Evolutionary conservation across 2,329 filamentous ascomycete genomes (phyloP), one percentile per base, ranked within the genome.

Genomic region (Colletotrichum brevisporum): DNA sequence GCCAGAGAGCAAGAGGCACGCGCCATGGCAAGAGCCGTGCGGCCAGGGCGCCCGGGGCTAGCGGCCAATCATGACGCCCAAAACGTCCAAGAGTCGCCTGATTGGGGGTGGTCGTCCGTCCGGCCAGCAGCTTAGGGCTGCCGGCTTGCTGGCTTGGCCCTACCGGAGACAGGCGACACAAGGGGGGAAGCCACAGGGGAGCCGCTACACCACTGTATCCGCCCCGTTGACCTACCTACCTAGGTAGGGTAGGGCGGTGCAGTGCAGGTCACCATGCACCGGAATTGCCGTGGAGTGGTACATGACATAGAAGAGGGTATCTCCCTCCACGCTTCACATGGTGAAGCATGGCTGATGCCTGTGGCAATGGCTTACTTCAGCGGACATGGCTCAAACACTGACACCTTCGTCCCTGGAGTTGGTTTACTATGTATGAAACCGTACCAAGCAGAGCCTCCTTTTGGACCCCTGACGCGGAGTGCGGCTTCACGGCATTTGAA

Each of bases 101-200:
- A 70, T 70, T 68, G 47, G 67, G 67, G 52, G 56, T 58, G 66
- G 62, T 52, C 55, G 62, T 50, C 62, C 66, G 66, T 56, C 50
- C 60, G 63, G 55, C 50, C 51, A 59, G 36, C 54, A 53, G 43
- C 62, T 66, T 69, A 47, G 62, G 62, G 62, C 62, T 64, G 39
- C 60, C 41, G 36, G 31, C 53, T 48, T 16, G 52, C 64, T 66
- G 53, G 60, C 55, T 66, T 66, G 62, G 60, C 39, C 65, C 61
- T 50, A 51, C 53, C 24, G 24, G 31, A 36, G 31, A 36, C 31
- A 36, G 31, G 31, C 31, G 31, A 36, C 31, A 36, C 31, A 36
- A 36, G 10, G 31, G 10, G 31, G 31, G 31, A 36, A 36, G 31
- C 31, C 31, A 36, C 31, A 36, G 31, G 31, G 31, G 31, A 36